Evolutionary conservation across 352 stramenopile genomes (phyloP).

Genomic region (Halophytophthora polymorphica): DNA sequence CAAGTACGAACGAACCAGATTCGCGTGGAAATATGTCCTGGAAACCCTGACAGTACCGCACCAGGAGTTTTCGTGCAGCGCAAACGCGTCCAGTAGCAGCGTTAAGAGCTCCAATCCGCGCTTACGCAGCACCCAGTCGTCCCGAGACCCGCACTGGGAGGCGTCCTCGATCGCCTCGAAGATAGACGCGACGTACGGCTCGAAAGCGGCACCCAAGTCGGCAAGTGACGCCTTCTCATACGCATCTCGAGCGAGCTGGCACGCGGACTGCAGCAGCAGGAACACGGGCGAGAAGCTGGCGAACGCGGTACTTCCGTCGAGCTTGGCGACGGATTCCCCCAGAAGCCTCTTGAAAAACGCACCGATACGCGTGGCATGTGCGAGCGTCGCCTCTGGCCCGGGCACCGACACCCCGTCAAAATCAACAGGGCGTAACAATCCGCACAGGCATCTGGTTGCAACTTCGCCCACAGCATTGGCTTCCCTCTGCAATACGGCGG

Average conservation of each 20-base stretch:
- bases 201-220: constrained; percentile 28
- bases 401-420: constrained; percentile 47
- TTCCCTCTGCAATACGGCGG: constrained; percentile 36
- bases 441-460: constrained; percentile 46
- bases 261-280: constrained; percentile 39
- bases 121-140: constrained; percentile 57
- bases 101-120: constrained; percentile 50
- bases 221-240: constrained; percentile 19
- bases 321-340: constrained; percentile 29
- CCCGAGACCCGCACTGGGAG: constrained; percentile 42
- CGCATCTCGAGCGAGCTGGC: constrained; percentile 28
- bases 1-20: constrained; percentile 23
- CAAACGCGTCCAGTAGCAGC: constrained; percentile 44
- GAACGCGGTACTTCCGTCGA: constrained; percentile 50
- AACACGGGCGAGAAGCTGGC: constrained; percentile 43
- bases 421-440: constrained; percentile 41
- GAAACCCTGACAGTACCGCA: constrained; percentile 7
- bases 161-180: constrained; percentile 60
- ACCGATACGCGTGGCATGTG: constrained; percentile 32
- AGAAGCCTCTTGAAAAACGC: constrained; percentile 38
- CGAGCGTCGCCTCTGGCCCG: constrained; percentile 17
- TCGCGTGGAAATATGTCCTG: constrained; percentile 26
- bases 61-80: constrained; percentile 20
- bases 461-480: constrained; percentile 42
- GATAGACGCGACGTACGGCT: constrained; percentile 35